Evolutionary conservation across 192 early-diverging fungal species (phyloP), one percentile per base, ranked within the genome.

Genomic region (Entophlyctis luteolus): DNA sequence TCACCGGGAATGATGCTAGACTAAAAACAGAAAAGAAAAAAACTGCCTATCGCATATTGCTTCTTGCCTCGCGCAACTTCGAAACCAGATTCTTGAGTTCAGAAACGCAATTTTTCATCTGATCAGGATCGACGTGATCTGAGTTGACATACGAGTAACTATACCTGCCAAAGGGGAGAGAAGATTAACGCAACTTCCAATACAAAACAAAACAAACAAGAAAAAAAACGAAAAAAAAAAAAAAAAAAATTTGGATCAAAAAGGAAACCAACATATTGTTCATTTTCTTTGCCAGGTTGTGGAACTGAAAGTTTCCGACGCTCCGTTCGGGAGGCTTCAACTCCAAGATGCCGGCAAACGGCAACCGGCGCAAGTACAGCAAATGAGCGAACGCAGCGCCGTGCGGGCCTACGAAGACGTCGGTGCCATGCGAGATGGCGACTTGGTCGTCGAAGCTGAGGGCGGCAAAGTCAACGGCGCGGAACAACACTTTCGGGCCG

Each of bases 401-500:
- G 45, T 71, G 70, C 28, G 70, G 60, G 1, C 59, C 70, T 8
- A 71, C 35, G 36, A 65, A 65, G n/a, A 65, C 27, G 55, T 71
- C 70, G 4, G 70, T 71, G 0, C 42, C 59, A 2, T 65, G 70
- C 18, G 70, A 48, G 4, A 71, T 22, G 1, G 59, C 49, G 14
- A 71, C 16, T 34, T 71, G 70, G 20, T 54, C 60, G 8, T 62
- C 50, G 32, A 71, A 65, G 14, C 48, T 20, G 23, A 71, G 34
- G 3, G 60, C 18, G 14, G 70, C 70, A 33, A 71, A 65, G 33
- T 71, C 70, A 14, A 71, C 54, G 14, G 70, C 70, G 27, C 59
- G 48, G 45, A 71, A 63, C 20, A 55, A n/a, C 14, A 42, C 57
- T n/a, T n/a, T n/a, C n/a, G n/a, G n/a, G n/a, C n/a, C n/a, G 2